These are phyloP conservation scores for Corymbia citriodora DNA, from an alignment of 441 rosid genomes.

Conservation along the genomic window DNA sequence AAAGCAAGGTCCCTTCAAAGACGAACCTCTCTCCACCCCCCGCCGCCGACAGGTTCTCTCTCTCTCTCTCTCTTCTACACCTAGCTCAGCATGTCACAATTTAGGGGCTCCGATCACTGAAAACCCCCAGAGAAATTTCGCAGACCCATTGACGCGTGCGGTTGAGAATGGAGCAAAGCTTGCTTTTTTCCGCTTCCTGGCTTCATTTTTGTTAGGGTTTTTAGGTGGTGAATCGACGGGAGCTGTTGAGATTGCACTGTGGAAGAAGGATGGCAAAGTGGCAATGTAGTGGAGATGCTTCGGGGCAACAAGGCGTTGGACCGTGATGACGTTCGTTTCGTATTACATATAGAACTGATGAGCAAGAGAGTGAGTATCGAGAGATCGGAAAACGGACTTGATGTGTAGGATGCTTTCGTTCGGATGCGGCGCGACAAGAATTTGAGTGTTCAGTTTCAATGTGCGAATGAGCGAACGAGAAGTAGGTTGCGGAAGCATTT, in stretches of 20 bases:
- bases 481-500: not conserved
- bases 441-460: not conserved
- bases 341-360: not conserved
- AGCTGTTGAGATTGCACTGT: accelerated
- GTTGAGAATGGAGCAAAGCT: not conserved
- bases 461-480: not conserved
- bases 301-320: not conserved
- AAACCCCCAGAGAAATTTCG: not conserved
- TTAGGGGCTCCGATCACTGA: not conserved
- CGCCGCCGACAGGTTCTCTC: not conserved
- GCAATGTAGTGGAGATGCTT: not conserved
- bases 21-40: too few relatives aligned
- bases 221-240: not conserved
- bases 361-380: not conserved
- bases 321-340: not conserved
- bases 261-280: not conserved
- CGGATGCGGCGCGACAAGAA: not conserved
- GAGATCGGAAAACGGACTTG: not conserved
- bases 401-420: not conserved
- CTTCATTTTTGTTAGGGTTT: not conserved
- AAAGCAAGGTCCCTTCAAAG: too few relatives aligned
- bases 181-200: not conserved
- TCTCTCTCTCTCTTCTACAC: not conserved
- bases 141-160: not conserved
- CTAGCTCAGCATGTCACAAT: not conserved